These are phyloP conservation scores for Suhomyces ambrosiae DNA, from an alignment of 1,139 yeast genomes.

Conservation along the genomic window DNA sequence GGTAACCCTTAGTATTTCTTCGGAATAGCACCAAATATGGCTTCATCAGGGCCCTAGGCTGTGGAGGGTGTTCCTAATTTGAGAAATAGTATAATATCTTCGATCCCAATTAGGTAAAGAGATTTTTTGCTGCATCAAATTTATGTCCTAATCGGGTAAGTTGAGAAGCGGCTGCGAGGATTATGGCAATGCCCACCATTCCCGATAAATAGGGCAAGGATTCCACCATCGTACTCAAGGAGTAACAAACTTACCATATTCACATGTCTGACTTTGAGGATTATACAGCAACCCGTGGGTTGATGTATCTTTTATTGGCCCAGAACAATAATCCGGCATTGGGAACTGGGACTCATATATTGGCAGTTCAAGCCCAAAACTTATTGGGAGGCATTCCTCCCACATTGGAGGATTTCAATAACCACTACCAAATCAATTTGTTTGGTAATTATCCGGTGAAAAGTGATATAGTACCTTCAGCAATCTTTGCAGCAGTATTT, in stretches of 20 bases:
- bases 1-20: too few species aligned
- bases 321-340: conserved; percentile 21
- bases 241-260: neutral
- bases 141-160: conserved; percentile 13
- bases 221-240: neutral
- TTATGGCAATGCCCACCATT: neutral
- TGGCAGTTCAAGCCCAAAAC: conserved; percentile 23
- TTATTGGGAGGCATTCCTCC: conserved; percentile 30
- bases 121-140: conserved; percentile 7
- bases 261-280: conserved; percentile 6
- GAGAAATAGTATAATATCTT: conserved; percentile 1
- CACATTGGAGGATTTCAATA: conserved; percentile 23
- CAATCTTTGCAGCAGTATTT: conserved; percentile 35
- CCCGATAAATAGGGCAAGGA: conserved; percentile 3
- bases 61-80: neutral
- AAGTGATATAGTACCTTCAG: conserved; percentile 34
- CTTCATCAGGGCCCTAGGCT: neutral
- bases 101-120: conserved; percentile 11
- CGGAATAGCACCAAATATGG: neutral
- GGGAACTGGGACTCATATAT: conserved; percentile 24
- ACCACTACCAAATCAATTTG: conserved; percentile 28
- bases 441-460: conserved; percentile 40
- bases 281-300: conserved; percentile 18
- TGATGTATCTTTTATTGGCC: conserved; percentile 20
- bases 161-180: conserved; percentile 3